Base-by-base conservation (phyloP, 768 basidiomycete species). In the Collybiopsis luxurians region DNA sequence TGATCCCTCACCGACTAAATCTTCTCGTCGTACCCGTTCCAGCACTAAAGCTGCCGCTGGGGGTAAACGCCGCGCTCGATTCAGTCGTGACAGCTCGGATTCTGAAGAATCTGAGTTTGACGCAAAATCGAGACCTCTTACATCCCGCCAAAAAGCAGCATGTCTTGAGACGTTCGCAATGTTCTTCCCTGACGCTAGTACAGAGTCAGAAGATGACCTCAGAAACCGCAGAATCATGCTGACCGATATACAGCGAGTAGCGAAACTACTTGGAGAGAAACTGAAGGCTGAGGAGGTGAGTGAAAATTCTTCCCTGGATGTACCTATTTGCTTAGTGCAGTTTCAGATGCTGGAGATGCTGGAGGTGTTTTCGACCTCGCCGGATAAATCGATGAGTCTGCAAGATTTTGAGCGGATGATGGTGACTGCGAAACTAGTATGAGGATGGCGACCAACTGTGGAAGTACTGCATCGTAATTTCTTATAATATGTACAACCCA, bases 381-480 rank as follows among this genome's bases (percentile, higher is more conserved):
- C 80, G 0, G 90, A 92, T 68, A 85, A 84, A 65, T 80, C 87
- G 2, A 79, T 93, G 75, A 70, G 69, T 55, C 74, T 92, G 31
- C 68, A 73, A 13, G 89, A 92, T 67, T 94, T 94, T 63, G 81
- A 84, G 61, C 73, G 73, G 21, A 90, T 94, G 83, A 90, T 92
- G 85, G 67, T 84, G 24, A 66, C 76, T 1, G 80, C 87, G 6
- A 81, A 76, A 64, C 69, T 90, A 39, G 79, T 75, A 2, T 85
- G 66, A 72, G n/a, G n/a, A n/a, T n/a, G n/a, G 31, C 31, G 31
- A 34, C 13, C 31, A 13, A 13, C 6, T 13, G 31, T 34, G 31
- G 31, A 13, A 13, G 31, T 34, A 34, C 5, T 34, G 13, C 5
- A 34, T 5, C 6, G 31, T 13, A 34, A 6, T 34, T 34, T 34